Evolutionary conservation across 805 yeast genomes (phyloP).

Genomic region (Dipodascus geniculatus): DNA sequence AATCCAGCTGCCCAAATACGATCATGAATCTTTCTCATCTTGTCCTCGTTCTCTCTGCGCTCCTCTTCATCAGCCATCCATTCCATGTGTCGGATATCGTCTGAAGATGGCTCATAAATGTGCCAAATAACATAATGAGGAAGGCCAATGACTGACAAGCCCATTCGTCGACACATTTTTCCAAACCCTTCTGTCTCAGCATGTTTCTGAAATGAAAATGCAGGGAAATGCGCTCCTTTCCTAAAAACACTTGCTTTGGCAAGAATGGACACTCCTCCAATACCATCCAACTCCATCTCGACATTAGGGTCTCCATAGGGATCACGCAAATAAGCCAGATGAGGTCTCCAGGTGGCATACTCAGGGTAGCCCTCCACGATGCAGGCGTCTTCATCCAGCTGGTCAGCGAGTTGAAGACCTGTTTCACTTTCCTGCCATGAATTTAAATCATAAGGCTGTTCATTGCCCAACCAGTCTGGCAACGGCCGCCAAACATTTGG

Average conservation of each 20-base stretch:
- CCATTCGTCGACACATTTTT: slow-evolving; percentile 76
- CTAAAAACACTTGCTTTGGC: slow-evolving; percentile 77
- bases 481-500: slow-evolving; percentile 98
- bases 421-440: slow-evolving; percentile 88
- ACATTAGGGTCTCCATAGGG: slow-evolving; percentile 86
- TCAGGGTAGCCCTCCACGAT: slow-evolving; percentile 98
- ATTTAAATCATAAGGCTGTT: slow-evolving; percentile 91
- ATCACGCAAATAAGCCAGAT: slow-evolving; percentile 82
- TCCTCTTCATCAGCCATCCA: slow-evolving; percentile 26
- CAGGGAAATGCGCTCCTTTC: slow-evolving; percentile 87
- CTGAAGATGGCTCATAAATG: slow-evolving; percentile 88
- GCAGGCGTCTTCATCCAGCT: slow-evolving; percentile 81
- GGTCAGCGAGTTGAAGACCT: slow-evolving; percentile 35
- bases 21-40: slow-evolving; percentile 24
- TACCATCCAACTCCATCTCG: slow-evolving; percentile 85
- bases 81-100: slow-evolving; percentile 60
- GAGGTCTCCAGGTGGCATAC: slow-evolving; percentile 96
- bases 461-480: slow-evolving; percentile 79
- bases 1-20: slow-evolving; percentile 62
- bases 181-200: slow-evolving; percentile 98
- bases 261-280: slow-evolving; percentile 90
- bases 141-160: slow-evolving; percentile 73
- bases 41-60: slow-evolving; percentile 26
- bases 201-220: slow-evolving; percentile 86
- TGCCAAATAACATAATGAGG: slow-evolving; percentile 97